These are phyloP conservation scores for Bruguiera gymnorhiza DNA, from an alignment of 345 rosid species.

Conservation along the genomic window DNA sequence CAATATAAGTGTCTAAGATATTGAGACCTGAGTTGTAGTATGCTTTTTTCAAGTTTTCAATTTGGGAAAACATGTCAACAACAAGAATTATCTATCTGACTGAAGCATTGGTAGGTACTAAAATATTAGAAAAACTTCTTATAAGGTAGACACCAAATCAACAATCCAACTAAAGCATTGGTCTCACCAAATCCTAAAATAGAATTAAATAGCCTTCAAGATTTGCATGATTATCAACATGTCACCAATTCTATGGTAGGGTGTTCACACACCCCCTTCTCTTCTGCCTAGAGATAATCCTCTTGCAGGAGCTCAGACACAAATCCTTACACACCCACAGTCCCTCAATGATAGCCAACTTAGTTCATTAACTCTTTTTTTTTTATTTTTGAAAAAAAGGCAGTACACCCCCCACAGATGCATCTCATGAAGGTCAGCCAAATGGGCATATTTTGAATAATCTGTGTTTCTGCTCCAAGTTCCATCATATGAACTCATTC, in stretches of 20 bases:
- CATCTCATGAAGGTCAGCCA: constrained; percentile 3
- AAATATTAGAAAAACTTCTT: too few relatives aligned
- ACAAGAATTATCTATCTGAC: not conserved
- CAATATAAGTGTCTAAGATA: not conserved
- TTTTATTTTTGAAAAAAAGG: too few relatives aligned
- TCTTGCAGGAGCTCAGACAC: too few relatives aligned
- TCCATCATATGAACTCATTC: not conserved
- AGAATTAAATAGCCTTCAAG: too few relatives aligned
- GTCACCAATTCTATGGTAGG: too few relatives aligned
- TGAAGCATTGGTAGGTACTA: not conserved
- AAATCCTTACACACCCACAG: not conserved
- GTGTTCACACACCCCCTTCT: not conserved
- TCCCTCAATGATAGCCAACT: too few relatives aligned
- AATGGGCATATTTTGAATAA: not conserved
- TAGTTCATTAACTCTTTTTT: too few relatives aligned
- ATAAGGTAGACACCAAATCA: too few relatives aligned
- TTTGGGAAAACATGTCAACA: not conserved
- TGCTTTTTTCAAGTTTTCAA: not conserved
- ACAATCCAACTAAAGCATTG: too few relatives aligned
- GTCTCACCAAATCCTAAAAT: not conserved
- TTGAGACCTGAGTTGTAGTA: too few relatives aligned
- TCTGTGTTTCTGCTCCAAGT: not conserved
- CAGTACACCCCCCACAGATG: not conserved
- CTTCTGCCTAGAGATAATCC: too few relatives aligned
- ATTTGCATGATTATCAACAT: too few relatives aligned